Conservation (phyloP, 257 asterid genomes). For the Fraxinus excelsior region DNA sequence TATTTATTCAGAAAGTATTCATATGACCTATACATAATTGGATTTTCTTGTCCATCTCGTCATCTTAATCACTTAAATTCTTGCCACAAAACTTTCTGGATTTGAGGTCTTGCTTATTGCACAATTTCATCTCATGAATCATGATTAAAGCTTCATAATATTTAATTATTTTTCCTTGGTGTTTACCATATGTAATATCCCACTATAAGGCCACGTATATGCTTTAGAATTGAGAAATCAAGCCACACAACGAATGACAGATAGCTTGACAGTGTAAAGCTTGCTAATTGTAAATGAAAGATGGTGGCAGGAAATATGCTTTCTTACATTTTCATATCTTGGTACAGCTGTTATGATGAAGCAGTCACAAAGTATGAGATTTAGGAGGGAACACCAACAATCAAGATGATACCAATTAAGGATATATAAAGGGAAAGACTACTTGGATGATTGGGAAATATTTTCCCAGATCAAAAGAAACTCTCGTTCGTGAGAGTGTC, state of each 20-base stretch:
- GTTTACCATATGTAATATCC: not conserved
- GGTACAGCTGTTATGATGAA: not conserved
- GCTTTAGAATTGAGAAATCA: not conserved
- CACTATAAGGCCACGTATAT: not conserved
- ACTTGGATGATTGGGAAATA: too few species aligned
- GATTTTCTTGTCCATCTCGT: not conserved
- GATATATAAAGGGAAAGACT: too few species aligned
- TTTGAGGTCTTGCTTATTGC: not conserved
- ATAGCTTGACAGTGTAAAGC: not conserved
- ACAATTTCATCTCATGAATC: not conserved
- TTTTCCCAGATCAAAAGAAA: too few species aligned
- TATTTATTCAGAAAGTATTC: not conserved
- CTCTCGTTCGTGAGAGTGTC: too few species aligned
- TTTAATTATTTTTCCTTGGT: not conserved
- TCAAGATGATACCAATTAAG: too few species aligned
- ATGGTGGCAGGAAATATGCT: not conserved
- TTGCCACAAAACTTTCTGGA: not conserved
- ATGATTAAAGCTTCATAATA: not conserved
- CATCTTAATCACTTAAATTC: not conserved
- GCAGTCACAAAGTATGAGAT: too few species aligned
- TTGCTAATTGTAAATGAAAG: not conserved
- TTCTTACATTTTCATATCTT: not conserved
- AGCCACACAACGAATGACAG: not conserved
- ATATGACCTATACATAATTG: not conserved
- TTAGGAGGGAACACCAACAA: too few species aligned